These are phyloP conservation scores for Phoma herbarum DNA, from an alignment of 2,329 filamentous ascomycete genomes.

Conservation along the genomic window DNA sequence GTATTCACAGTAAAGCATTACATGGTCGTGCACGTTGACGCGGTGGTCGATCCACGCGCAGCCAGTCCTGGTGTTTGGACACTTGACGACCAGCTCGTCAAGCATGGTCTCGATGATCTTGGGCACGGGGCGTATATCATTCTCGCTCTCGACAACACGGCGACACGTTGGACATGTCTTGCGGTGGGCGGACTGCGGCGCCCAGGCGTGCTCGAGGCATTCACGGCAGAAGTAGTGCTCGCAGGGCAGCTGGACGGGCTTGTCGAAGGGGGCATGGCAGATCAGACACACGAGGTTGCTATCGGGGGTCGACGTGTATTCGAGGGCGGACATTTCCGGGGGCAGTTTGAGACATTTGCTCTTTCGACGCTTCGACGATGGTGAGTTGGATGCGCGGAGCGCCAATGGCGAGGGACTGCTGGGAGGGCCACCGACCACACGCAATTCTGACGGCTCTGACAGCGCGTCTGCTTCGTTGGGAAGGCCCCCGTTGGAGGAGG, in stretches of 20 bases:
- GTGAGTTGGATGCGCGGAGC: constrained; percentile 51
- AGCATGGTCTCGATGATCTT: constrained; percentile 68
- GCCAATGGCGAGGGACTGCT: constrained; percentile 50
- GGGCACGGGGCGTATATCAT: constrained; percentile 54
- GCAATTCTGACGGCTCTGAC: constrained; percentile 35
- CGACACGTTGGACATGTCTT: constrained; percentile 67
- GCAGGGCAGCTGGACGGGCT: constrained; percentile 66
- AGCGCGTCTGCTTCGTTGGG: constrained; percentile 28
- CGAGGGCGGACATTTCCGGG: constrained; percentile 66
- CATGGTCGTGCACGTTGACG: constrained; percentile 66
- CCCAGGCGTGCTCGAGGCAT: constrained; percentile 60
- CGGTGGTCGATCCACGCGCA: constrained; percentile 64
- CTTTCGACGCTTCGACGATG: constrained; percentile 47
- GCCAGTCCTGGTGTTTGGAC: constrained; percentile 63
- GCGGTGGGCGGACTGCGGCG: constrained; percentile 39
- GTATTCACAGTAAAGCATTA: constrained; percentile 68
- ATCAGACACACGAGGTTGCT: constrained; percentile 71
- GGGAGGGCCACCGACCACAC: constrained; percentile 51
- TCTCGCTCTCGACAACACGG: constrained; percentile 50
- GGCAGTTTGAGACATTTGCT: constrained; percentile 45
- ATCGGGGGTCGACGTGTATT: constrained; percentile 65
- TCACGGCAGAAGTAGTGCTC: constrained; percentile 71
- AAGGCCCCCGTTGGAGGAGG: constrained; percentile 42
- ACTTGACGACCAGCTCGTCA: constrained; percentile 67
- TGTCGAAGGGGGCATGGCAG: constrained; percentile 69